Percentiles rank a stretch among this genome's conserved stretches.
phyloP scores from a whole-genome alignment of 768 basidiomycete species.

The Lepiota brunneoincarnata region DNA sequence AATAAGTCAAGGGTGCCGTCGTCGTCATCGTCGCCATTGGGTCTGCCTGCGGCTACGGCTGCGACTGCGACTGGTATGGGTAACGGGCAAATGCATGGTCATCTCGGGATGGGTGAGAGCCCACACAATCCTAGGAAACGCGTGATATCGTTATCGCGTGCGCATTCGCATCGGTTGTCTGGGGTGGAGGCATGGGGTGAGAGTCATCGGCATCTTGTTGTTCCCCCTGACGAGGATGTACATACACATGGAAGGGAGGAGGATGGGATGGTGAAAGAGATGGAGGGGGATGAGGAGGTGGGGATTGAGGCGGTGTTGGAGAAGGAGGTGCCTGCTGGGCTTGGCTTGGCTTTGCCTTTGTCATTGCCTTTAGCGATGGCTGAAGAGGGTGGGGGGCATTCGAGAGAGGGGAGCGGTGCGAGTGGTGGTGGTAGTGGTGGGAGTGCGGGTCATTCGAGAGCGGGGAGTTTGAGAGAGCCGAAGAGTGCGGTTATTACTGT shows the following conservation, averaged over 20 bases:
- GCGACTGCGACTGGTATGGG: not conserved
- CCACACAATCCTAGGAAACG: not conserved
- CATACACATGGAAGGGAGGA: not conserved
- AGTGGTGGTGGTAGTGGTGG: not conserved
- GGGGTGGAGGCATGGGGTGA: constrained; percentile 10
- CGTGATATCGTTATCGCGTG: constrained; percentile 8
- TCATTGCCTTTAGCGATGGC: not conserved
- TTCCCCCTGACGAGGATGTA: not conserved
- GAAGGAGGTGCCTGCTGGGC: not conserved
- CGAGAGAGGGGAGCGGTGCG: not conserved
- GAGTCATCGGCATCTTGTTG: constrained; percentile 5
- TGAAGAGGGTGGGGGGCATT: not conserved
- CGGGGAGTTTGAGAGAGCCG: constrained; percentile 5
- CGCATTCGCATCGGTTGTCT: constrained; percentile 7
- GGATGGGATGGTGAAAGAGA: not conserved
- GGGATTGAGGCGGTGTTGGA: constrained; percentile 10
- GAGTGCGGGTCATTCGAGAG: not conserved
- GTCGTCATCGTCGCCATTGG: no score
- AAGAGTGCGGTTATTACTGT: constrained; percentile 10
- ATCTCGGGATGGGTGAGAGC: not conserved
- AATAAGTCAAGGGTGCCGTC: not conserved
- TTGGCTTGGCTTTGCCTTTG: not conserved
- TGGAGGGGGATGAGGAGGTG: not conserved
- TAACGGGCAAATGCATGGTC: no score
- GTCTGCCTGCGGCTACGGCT: no score